phyloP scores from a whole-genome alignment of 805 yeast genomes.

The Barnettozyma pratensis region DNA sequence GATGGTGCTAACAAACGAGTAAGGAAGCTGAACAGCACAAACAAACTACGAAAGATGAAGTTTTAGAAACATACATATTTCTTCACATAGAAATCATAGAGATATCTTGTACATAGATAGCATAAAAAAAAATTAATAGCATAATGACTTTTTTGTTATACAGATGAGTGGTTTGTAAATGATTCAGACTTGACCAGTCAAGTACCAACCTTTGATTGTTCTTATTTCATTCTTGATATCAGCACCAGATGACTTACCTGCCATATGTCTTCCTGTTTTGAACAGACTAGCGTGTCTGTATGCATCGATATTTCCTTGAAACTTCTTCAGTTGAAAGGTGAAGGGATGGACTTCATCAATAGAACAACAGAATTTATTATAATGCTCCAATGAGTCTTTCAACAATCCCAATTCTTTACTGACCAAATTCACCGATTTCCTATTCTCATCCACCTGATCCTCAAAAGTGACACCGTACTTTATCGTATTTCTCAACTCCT shows the following conservation, averaged over 20 bases:
- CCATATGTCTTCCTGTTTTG: conserved; percentile 21
- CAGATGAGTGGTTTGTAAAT: background rate
- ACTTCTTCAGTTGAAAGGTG: conserved; percentile 26
- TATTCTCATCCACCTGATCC: conserved; percentile 8
- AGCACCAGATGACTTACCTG: conserved; percentile 14
- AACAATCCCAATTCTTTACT: conserved; percentile 27
- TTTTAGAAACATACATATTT: conserved; percentile 2
- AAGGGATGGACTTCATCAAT: conserved; percentile 23
- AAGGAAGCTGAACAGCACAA: conserved; percentile 6
- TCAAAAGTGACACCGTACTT: conserved; percentile 12
- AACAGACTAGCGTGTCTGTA: conserved; percentile 18
- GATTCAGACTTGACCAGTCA: conserved; percentile 30
- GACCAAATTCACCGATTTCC: conserved; percentile 7
- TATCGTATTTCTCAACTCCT: conserved; percentile 2
- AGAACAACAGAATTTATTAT: conserved; percentile 16
- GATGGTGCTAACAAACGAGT: conserved; percentile 11
- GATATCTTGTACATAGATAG: conserved; percentile 3
- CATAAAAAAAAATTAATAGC: background rate
- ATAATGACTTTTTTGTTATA: conserved; percentile 1
- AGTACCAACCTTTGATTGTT: conserved; percentile 36
- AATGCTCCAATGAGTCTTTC: conserved; percentile 26
- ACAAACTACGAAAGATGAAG: conserved; percentile 8
- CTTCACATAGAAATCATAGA: background rate
- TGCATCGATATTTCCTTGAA: conserved; percentile 22
- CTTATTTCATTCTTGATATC: conserved; percentile 28